Percentiles rank a stretch among this genome's conserved stretches.
Evolutionary conservation across 257 asterid genomes (phyloP).

Genomic region (Capsicum chinense): DNA sequence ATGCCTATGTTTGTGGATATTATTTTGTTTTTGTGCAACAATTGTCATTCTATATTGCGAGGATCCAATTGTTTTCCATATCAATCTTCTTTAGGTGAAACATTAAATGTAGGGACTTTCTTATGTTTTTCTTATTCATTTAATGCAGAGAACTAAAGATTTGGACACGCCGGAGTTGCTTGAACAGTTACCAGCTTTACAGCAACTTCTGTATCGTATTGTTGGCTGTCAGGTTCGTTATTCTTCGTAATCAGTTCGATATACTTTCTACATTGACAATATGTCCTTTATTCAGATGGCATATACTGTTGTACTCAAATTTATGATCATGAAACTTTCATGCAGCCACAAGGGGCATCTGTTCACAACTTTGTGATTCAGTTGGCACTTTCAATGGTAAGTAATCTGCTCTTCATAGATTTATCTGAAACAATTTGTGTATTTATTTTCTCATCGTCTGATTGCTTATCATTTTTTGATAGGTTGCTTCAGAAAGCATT

Average conservation of each 20-base stretch:
- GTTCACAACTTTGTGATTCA: constrained; percentile 78
- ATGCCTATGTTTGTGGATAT: neutral
- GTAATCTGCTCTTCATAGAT: constrained; percentile 16
- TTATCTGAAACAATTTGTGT: neutral
- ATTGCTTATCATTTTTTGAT: constrained; percentile 33
- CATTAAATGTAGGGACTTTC: neutral
- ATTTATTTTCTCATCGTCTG: neutral
- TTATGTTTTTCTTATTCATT: neutral
- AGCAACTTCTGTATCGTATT: constrained; percentile 82
- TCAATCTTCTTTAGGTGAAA: constrained; percentile 12
- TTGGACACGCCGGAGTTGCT: constrained; percentile 74
- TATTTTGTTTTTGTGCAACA: neutral
- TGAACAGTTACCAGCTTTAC: constrained; percentile 85
- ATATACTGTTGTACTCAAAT: constrained; percentile 28
- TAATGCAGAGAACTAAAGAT: constrained; percentile 83
- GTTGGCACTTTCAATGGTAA: constrained; percentile 92
- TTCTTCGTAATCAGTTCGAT: constrained; percentile 25
- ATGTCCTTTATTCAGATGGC: neutral
- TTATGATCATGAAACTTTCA: constrained; percentile 38
- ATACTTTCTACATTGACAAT: neutral
- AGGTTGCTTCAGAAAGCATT: constrained; percentile 97
- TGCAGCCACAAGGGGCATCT: constrained; percentile 99
- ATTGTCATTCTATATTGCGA: neutral
- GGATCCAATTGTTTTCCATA: neutral
- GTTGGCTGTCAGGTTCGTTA: constrained; percentile 82